Conservation (phyloP, 2,329 filamentous ascomycete genomes). For the Colletotrichum navitas region DNA sequence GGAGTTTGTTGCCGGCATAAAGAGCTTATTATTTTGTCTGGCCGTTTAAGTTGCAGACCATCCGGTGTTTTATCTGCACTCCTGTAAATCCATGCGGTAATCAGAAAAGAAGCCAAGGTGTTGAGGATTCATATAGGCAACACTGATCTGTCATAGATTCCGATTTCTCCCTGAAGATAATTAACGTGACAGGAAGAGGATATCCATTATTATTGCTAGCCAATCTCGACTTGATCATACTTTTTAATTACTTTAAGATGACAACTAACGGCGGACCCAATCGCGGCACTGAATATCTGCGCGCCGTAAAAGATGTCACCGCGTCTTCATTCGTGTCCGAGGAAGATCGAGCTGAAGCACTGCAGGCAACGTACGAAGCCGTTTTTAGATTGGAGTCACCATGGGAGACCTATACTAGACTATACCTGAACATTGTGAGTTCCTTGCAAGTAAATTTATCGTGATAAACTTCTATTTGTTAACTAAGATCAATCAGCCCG, state of each 20-base stretch:
- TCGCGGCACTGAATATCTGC: slow-evolving; percentile 6
- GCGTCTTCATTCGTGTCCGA: slow-evolving; percentile 11
- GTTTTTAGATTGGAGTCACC: slow-evolving; percentile 17
- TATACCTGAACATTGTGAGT: slow-evolving; percentile 3
- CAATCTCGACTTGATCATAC: not conserved
- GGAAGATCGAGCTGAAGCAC: slow-evolving; percentile 7
- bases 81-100: too few relatives aligned
- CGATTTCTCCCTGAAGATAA: not conserved
- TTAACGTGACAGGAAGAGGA: too few relatives aligned
- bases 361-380: slow-evolving; percentile 15
- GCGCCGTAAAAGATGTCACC: not conserved
- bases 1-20: not conserved
- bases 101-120: too few relatives aligned
- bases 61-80: not conserved
- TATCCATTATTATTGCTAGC: not conserved
- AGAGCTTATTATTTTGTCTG: not conserved
- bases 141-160: not conserved
- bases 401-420: slow-evolving; percentile 21
- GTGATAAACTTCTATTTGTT: not conserved
- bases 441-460: not conserved
- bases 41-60: not conserved
- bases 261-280: not conserved
- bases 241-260: not conserved
- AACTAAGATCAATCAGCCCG: not conserved
- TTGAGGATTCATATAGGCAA: not conserved